Evolutionary conservation across 1,139 yeast species (phyloP).

Genomic region (Pichia kudriavzevii): DNA sequence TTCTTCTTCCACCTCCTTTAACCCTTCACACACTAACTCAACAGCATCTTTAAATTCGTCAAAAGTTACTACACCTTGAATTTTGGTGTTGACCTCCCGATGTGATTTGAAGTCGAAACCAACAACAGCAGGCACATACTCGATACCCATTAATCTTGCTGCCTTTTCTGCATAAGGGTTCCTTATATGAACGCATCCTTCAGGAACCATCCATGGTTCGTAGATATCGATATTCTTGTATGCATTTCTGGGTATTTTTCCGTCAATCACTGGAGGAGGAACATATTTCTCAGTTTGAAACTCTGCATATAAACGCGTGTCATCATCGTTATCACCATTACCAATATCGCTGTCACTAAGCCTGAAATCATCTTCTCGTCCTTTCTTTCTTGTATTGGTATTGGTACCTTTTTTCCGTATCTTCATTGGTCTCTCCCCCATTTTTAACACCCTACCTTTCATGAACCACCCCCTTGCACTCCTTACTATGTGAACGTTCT

Average conservation of each 20-base stretch:
- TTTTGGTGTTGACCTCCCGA: conserved; percentile 54
- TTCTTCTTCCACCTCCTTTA: conserved; percentile 48
- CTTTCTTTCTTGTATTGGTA: conserved; percentile 9
- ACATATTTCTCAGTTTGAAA: conserved; percentile 66
- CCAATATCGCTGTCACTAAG: conserved; percentile 35
- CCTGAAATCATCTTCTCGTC: conserved; percentile 23
- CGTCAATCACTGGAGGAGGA: conserved; percentile 61
- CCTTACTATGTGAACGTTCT: conserved; percentile 53
- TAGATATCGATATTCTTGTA: conserved; percentile 81
- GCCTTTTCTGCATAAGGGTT: conserved; percentile 56
- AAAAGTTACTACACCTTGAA: conserved; percentile 74
- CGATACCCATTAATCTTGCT: conserved; percentile 61
- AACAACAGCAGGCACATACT: conserved; percentile 80
- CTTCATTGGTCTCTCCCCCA: conserved; percentile 64
- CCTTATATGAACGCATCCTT: conserved; percentile 60
- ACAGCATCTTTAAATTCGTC: conserved; percentile 61
- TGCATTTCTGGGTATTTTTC: conserved; percentile 64
- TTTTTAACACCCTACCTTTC: conserved; percentile 65
- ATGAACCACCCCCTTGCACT: conserved; percentile 86
- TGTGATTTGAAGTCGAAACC: conserved; percentile 64
- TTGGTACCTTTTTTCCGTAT: conserved; percentile 20
- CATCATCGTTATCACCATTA: conserved; percentile 40
- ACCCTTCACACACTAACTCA: conserved; percentile 43
- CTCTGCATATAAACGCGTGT: conserved; percentile 57
- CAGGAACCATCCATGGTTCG: conserved; percentile 73